Base-by-base conservation (phyloP, 2,329 filamentous ascomycete genomes). In the Sporothrix luriei region DNA sequence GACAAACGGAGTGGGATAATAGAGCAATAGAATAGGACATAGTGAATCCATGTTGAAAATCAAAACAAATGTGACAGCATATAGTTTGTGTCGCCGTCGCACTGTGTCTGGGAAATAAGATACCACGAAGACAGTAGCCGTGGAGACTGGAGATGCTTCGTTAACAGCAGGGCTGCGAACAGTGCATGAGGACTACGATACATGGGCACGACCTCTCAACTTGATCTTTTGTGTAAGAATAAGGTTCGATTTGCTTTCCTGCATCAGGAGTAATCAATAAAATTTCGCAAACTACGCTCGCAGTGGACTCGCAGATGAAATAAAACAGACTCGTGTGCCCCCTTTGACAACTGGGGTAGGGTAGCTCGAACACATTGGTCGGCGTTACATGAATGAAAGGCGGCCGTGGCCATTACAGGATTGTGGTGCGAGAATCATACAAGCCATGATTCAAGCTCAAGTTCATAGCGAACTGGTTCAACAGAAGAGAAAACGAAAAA, bases 41-140 rank as follows among this genome's bases (percentile, higher is more conserved):
- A 40, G 16, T 6, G 16, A 40, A 21, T 24, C 54, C 3, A 52
- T 24, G 4, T 52, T 52, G 48, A 49, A 43, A 16, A 2, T 16
- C 11, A 16, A 43, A 43, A 16, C 14, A 43, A 21, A 54, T 11
- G 11, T 33, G 38, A 21, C 48, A 49, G 19, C 57, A 46, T 26
- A 62, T 46, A 62, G 57, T 62, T 62, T 62, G 57, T 62, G 57
- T 62, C 16, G 57, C 57, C 57, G 57, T 46, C 38, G n/a, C 24
- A 62, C 48, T 19, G 33, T 33, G 9, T 33, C 33, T 9, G 33
- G 33, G 33, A 6, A 7, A 33, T 7, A 33, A 33, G 33, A 33
- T 33, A 33, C 33, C 33, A 33, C 4, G 33, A 33, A 7, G 33
- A 33, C 4, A 7, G 9, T 6, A 33, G n/a, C 33, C 9, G 33